A percentile compares a stretch with the other conserved stretches of the same genome.
phyloP scores from a whole-genome alignment of 495 filamentous ascomycete species.

The Endocarpon pusillum region DNA sequence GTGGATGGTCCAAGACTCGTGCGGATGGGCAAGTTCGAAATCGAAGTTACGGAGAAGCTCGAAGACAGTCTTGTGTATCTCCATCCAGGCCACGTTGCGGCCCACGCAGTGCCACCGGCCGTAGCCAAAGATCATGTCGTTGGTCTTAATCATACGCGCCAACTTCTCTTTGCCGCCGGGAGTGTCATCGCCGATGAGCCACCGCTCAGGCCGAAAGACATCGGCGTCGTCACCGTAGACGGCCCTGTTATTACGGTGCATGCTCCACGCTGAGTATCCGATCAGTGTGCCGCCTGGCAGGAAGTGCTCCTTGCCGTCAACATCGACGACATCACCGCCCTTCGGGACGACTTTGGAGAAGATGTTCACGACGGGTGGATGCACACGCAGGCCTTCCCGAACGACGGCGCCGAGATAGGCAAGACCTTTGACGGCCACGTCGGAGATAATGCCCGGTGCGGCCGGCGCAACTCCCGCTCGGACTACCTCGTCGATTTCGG shows the following conservation, averaged over 20 bases:
- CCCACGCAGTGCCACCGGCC: conserved; percentile 23
- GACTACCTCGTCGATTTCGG: conserved; percentile 28
- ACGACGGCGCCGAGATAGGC: conserved; percentile 39
- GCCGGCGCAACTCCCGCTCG: no score
- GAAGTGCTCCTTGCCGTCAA: conserved; percentile 18
- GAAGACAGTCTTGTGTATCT: conserved; percentile 37
- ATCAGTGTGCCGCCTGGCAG: conserved; percentile 35
- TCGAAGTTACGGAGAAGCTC: conserved; percentile 41
- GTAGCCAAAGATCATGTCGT: conserved; percentile 25
- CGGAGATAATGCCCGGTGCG: conserved; percentile 20
- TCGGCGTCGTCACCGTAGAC: conserved; percentile 45
- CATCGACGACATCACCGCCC: conserved; percentile 30
- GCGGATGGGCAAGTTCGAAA: conserved; percentile 31
- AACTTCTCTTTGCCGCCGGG: conserved; percentile 20
- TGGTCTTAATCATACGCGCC: conserved; percentile 30
- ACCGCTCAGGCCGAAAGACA: conserved; percentile 44
- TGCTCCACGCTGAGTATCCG: conserved; percentile 29
- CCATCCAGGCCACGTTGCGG: conserved; percentile 18
- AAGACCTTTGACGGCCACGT: conserved; percentile 23
- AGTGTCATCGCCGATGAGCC: conserved; percentile 43
- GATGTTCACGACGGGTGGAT: conserved; percentile 34
- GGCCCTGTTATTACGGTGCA: conserved; percentile 30
- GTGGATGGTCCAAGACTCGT: conserved; percentile 20
- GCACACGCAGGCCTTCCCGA: conserved; percentile 37
- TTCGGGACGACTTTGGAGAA: conserved; percentile 27